phyloP scores from a whole-genome alignment of 345 rosid genomes.

The Trapa bicornis region DNA sequence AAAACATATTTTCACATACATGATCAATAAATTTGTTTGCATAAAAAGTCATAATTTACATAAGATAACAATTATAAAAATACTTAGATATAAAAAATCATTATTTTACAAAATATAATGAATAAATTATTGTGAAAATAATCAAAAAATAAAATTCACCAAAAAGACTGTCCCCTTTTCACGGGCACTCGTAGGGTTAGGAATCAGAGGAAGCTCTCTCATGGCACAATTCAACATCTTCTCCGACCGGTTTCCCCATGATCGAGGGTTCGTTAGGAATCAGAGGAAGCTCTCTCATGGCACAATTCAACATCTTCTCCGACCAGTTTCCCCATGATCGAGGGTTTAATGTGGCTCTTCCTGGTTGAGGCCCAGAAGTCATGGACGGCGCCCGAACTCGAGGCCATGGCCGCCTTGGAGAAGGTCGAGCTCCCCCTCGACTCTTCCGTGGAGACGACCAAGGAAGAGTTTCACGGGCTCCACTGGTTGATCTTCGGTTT shows the following conservation, averaged over 20 bases:
- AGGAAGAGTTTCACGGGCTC: constrained; percentile 36
- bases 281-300: constrained; percentile 68
- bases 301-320: constrained; percentile 66
- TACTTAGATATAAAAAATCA: no score
- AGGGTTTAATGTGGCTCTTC: constrained; percentile 64
- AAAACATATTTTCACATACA: no score
- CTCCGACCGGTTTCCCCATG: constrained; percentile 45
- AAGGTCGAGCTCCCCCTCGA: constrained; percentile 25
- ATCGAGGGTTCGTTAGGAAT: constrained; percentile 48
- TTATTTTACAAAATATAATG: no score
- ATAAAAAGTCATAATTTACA: no score
- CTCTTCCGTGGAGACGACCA: constrained; percentile 39
- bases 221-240: constrained; percentile 63
- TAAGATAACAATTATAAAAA: no score
- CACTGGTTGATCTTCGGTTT: constrained; percentile 5
- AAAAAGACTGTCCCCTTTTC: no score
- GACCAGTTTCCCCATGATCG: constrained; percentile 50
- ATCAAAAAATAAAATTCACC: no score
- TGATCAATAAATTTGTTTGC: no score
- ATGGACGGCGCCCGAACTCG: constrained; percentile 63
- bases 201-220: constrained; percentile 51
- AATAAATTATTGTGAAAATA: no score
- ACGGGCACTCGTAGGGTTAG: background rate
- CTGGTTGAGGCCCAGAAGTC: constrained; percentile 55
- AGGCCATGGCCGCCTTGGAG: constrained; percentile 24